Evolutionary conservation across 2,329 filamentous ascomycete genomes (phyloP).

Genomic region (Periconia sp.): DNA sequence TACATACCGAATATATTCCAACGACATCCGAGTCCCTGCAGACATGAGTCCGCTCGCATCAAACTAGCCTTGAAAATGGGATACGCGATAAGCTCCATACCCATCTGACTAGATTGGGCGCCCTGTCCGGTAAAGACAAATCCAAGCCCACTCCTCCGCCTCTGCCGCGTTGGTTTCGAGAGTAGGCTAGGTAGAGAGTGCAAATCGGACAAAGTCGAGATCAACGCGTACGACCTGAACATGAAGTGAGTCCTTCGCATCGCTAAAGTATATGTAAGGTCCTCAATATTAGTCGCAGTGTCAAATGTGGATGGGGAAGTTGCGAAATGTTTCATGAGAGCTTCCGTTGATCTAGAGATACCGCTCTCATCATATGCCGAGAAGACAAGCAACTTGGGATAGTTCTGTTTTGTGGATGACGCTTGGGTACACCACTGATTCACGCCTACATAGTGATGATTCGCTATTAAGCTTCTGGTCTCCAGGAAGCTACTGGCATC

Average conservation of each 20-base stretch:
- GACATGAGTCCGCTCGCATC: not conserved
- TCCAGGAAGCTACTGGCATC: conserved; percentile 12
- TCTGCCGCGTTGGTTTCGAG: not conserved
- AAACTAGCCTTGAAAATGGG: conserved; percentile 11
- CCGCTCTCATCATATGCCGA: conserved; percentile 4
- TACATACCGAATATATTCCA: conserved; percentile 4
- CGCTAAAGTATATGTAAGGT: conserved; percentile 6
- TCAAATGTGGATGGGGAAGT: too few species aligned
- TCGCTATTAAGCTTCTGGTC: not conserved
- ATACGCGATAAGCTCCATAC: conserved; percentile 34
- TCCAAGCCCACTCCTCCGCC: conserved; percentile 1
- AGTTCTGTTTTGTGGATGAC: not conserved
- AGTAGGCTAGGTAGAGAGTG: not conserved
- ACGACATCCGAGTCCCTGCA: conserved; percentile 7
- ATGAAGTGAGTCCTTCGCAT: conserved; percentile 3
- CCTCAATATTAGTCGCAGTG: too few species aligned
- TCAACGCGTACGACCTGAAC: not conserved
- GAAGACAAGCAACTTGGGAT: conserved; percentile 4
- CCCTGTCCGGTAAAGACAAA: conserved; percentile 52
- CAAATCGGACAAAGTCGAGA: not conserved
- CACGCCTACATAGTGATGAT: not conserved
- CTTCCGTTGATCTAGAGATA: not conserved
- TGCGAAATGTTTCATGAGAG: not conserved
- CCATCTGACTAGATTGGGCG: conserved; percentile 50
- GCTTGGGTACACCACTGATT: not conserved